Percentiles rank a stretch among this genome's conserved stretches.
Evolutionary conservation across 2,329 filamentous ascomycete species (phyloP).

Genomic region (Aspergillus sojae): DNA sequence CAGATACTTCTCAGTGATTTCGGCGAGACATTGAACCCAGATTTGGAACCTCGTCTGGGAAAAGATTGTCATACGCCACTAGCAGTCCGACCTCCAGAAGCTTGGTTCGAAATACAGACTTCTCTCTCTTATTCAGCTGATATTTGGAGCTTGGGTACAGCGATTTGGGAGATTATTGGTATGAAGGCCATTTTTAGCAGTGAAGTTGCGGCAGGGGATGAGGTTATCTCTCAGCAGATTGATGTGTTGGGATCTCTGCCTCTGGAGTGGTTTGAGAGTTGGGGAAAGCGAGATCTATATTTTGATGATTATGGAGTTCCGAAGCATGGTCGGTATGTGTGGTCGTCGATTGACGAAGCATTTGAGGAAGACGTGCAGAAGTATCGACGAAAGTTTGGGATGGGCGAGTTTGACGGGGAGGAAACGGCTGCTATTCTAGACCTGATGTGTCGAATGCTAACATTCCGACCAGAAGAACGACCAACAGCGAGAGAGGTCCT

Average conservation of each 20-base stretch:
- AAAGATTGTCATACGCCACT: constrained; percentile 27
- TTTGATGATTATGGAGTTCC: constrained; percentile 21
- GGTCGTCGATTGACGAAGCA: constrained; percentile 11
- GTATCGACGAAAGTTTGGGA: constrained; percentile 14
- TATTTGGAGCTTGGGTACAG: constrained; percentile 30
- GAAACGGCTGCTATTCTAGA: constrained; percentile 30
- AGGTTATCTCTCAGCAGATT: constrained; percentile 23
- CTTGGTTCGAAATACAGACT: constrained; percentile 12
- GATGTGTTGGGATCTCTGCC: constrained; percentile 27
- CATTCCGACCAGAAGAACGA: constrained; percentile 31
- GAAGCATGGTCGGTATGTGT: constrained; percentile 11
- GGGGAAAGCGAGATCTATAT: constrained; percentile 16
- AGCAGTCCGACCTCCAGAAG: constrained; percentile 19
- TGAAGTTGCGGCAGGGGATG: constrained; percentile 18
- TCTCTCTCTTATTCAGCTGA: constrained; percentile 28
- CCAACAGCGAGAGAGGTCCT: constrained; percentile 33
- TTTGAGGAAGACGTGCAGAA: constrained; percentile 20
- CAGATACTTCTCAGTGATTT: constrained; percentile 37
- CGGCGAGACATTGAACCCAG: constrained; percentile 22
- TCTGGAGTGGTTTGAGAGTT: constrained; percentile 19
- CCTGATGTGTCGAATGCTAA: constrained; percentile 37
- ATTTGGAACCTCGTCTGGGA: constrained; percentile 22
- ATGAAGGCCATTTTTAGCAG: constrained; percentile 27
- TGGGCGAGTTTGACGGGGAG: constrained; percentile 20
- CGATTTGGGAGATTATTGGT: constrained; percentile 33